Evolutionary conservation across 2,329 filamentous ascomycete species (phyloP), one percentile per base, ranked within the genome.

Genomic region (Lecanoromycetidae sp.): DNA sequence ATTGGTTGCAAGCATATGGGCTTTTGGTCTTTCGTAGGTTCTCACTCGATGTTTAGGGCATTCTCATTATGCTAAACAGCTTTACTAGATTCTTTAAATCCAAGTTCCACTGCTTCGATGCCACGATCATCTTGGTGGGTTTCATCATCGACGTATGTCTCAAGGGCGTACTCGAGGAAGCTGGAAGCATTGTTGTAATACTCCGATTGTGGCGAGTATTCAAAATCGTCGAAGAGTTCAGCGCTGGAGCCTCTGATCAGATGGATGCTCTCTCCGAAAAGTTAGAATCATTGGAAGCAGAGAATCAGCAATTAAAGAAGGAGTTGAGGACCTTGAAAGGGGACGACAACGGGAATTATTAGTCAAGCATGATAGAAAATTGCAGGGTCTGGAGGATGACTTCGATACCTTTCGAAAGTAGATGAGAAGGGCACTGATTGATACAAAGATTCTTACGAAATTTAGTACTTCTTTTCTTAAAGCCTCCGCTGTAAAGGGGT

Each of bases 91-190:
- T 77, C 58, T 75, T 81, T 52, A 55, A 61, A 17, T 70, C 68
- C 7, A 72, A 67, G 63, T 82, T 84, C 58, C 79, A 82, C 57
- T 64, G 71, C 44, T 76, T 85, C 49, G 80, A 84, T 60, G 74
- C 77, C 0, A 57, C 70, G 17, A 71, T 84, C 48, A 82, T 84
- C 54, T 49, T 81, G 2, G 64, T 69, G 2, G 75, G 74, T 54
- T 82, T 84, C 58, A 58, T 75, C 25, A 67, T 83, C 45, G 79
- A 84, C 55, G 63, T 83, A 19, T 60, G 77, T 2, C 68, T 79
- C 13, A 71, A 72, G 30, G 80, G 79, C 36, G 62, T 75, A 1
- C 62, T 76, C 5, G 76, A 80, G 60, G 76, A 82, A 57, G 75
- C 81, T 38, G 77, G 47, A 19, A 47, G 43, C 10, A 47, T 52